Base-by-base conservation (phyloP, 768 basidiomycete genomes). In the Kwoniella newhampshirensis region DNA sequence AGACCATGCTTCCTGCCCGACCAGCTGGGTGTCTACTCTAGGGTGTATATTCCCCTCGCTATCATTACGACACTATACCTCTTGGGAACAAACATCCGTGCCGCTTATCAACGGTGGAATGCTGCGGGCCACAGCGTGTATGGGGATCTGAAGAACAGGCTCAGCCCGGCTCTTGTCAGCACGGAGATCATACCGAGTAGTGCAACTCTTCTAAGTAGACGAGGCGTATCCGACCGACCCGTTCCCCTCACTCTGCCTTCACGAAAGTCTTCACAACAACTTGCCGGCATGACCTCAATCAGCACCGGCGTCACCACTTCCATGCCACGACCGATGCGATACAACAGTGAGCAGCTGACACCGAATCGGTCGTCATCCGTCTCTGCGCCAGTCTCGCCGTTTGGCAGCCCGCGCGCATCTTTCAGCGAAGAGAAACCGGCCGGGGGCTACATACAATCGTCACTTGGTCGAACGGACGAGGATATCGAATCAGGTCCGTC, bases 1-100 rank as follows among this genome's bases (percentile, higher is more conserved):
- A 70, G 77, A 6, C 83, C 84, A 12, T 97, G 93, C 77, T 70
- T 86, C 40, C 81, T 98, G 54, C 94, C 93, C 0, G 85, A 91
- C 75, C 91, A 94, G 68, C 73, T 89, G 42, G 80, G 82, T 37
- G 87, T 91, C 61, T 96, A 91, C 76, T 75, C 86, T 39, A 76
- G 80, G 49, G 55, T 77, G 25, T 94, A 94, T 73, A 74, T 86
- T 23, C 88, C 89, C 20, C 78, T 89, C 37, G 67, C 83, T 32
- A 60, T 85, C 28, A 50, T 87, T n/a, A 86, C 87, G 30, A 66
- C 91, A 48, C 40, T 71, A 4, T 48, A 71, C 48, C 65, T 78
- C n/a, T 60, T 77, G 46, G 48, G 54, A n/a, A 68, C 68, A n/a
- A 73, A 73, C 35, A 59, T 68, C 54, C 56, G 68, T 5, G 40